Conservation (phyloP, 2,329 filamentous ascomycete species). For the Verticillium zaregamsianum region DNA sequence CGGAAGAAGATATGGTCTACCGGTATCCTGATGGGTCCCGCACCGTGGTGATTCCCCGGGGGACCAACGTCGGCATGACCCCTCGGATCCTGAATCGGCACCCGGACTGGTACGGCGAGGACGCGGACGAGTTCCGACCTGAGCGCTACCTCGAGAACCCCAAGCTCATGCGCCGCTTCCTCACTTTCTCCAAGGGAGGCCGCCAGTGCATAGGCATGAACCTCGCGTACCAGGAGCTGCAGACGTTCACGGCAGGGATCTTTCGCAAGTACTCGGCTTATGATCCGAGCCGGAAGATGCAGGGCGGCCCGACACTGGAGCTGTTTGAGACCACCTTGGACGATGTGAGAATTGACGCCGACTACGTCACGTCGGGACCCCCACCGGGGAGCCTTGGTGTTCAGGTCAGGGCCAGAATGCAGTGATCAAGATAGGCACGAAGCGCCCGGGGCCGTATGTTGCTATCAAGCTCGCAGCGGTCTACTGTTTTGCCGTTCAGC, state of each 20-base stretch:
- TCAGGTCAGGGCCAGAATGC: no score
- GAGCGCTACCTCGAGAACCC: constrained; percentile 28
- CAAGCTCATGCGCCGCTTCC: constrained; percentile 2
- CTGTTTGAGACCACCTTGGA: constrained; percentile 21
- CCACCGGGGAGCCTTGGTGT: constrained; percentile 1
- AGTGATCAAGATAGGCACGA: no score
- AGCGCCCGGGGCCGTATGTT: no score
- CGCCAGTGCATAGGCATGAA: constrained; percentile 15
- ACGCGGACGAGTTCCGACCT: constrained; percentile 37
- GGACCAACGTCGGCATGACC: constrained; percentile 31
- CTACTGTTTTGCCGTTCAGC: no score
- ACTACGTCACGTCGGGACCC: constrained; percentile 16
- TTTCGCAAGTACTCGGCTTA: constrained; percentile 15
- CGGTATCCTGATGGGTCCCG: constrained; percentile 21
- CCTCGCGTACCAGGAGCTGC: constrained; percentile 11
- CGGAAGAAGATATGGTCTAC: constrained; percentile 26
- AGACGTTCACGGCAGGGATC: constrained; percentile 18
- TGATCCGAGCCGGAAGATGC: constrained; percentile 11
- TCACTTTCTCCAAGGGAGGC: constrained; percentile 13
- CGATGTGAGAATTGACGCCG: constrained; percentile 21
- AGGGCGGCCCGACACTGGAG: constrained; percentile 18
- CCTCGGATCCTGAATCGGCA: not conserved
- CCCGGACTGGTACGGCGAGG: constrained; percentile 28
- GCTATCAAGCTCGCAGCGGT: no score
- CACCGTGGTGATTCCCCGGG: constrained; percentile 24